Conservation (phyloP, 441 rosid species). For the Erysimum cheiri region DNA sequence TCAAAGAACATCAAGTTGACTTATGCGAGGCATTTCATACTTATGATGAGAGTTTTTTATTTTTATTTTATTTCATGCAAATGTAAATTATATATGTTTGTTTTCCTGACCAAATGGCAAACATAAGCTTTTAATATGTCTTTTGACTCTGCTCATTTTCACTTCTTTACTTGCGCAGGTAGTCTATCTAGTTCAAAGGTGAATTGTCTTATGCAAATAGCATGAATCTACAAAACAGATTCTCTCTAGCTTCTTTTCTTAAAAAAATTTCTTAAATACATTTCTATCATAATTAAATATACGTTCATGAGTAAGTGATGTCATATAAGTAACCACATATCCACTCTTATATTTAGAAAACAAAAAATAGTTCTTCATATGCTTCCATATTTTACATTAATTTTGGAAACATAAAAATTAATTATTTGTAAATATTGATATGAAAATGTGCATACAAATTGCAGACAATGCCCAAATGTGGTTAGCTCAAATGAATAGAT, state of each 20-base stretch:
- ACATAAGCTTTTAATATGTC: constrained; percentile 8
- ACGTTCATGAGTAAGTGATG: background rate
- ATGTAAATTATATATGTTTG: constrained; percentile 34
- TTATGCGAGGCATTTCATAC: constrained; percentile 29
- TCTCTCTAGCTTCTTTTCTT: no score
- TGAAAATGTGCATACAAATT: background rate
- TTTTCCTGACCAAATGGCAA: constrained; percentile 31
- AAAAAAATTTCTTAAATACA: no score
- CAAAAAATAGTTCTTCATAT: background rate
- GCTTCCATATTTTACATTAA: background rate
- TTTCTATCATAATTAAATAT: no score
- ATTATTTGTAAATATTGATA: background rate
- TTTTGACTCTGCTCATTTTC: constrained; percentile 20
- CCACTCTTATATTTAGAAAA: background rate
- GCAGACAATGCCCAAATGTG: background rate
- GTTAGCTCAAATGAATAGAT: background rate
- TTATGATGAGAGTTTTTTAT: background rate
- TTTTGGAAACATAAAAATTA: background rate
- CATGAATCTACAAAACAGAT: background rate
- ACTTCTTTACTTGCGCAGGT: constrained; percentile 28
- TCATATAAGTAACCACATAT: background rate
- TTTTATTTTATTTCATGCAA: constrained; percentile 13
- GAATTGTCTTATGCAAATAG: constrained; percentile 1
- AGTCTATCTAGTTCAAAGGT: constrained; percentile 17
- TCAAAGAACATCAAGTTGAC: constrained; percentile 33